Percentiles rank a stretch among this genome's conserved stretches.
phyloP scores from a whole-genome alignment of 257 asterid genomes.

The Schizonepeta tenuifolia region DNA sequence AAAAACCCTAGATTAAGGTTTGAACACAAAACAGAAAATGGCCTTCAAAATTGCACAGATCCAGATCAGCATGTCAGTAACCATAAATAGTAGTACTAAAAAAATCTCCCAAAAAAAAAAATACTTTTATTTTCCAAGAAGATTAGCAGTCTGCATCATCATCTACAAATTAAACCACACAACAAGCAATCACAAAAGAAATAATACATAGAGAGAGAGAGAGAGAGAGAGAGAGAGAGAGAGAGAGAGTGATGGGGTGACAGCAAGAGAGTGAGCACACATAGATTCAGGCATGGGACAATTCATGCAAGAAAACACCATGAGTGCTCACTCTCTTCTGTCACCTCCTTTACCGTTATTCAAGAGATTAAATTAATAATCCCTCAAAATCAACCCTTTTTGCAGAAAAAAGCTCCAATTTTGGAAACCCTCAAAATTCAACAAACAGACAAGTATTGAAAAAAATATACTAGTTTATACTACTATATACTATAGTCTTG shows the following conservation, averaged over 20 bases:
- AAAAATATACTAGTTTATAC: neutral
- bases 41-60: conserved; percentile 2
- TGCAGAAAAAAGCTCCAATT: conserved; percentile 37
- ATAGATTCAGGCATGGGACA: conserved; percentile 65
- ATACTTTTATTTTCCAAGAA: neutral
- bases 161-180: neutral
- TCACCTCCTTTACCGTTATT: conserved; percentile 68
- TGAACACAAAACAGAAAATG: neutral
- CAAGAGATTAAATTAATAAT: neutral
- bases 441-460: neutral
- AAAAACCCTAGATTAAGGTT: conserved; percentile 29
- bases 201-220: neutral
- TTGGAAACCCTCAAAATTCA: conserved; percentile 28
- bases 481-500: conserved; percentile 35
- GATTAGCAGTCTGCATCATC: conserved; percentile 13
- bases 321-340: conserved; percentile 99
- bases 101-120: neutral
- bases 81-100: neutral
- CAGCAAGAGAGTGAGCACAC: conserved; percentile 92
- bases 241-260: conserved; percentile 56
- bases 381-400: neutral
- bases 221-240: conserved; percentile 17
- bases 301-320: conserved; percentile 78
- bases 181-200: conserved; percentile 10
- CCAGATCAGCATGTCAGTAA: conserved; percentile 4